Evolutionary conservation across 2,329 filamentous ascomycete species (phyloP).

Genomic region (Rhexocercosporidium sp.): DNA sequence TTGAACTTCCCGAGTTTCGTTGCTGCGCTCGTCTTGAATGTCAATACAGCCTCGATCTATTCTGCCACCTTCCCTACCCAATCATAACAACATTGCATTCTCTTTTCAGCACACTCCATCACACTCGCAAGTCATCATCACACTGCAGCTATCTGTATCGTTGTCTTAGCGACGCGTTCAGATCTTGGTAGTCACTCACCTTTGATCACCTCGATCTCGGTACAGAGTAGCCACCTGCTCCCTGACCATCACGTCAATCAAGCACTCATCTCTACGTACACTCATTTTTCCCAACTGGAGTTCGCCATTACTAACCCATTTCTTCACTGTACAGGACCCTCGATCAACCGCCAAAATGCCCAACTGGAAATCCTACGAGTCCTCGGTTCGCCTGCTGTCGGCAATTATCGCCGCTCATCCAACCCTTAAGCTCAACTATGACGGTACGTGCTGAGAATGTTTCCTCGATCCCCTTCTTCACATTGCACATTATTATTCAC

Average conservation of each 20-base stretch:
- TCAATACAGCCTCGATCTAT: not conserved
- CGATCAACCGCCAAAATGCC: conserved; percentile 48
- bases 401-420: conserved; percentile 65
- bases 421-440: conserved; percentile 61
- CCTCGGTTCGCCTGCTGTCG: conserved; percentile 63
- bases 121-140: not conserved
- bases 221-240: not conserved
- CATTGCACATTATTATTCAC: conserved; percentile 3
- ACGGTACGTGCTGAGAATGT: conserved; percentile 53
- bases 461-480: conserved; percentile 6
- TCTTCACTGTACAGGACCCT: conserved; percentile 15
- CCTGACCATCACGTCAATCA: not conserved
- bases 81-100: not conserved
- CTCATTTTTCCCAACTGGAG: not conserved
- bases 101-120: not conserved
- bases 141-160: not conserved
- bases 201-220: conserved; percentile 11
- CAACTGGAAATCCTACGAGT: conserved; percentile 66
- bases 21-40: not conserved
- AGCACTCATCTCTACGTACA: not conserved
- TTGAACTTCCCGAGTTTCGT: not conserved
- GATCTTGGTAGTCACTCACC: not conserved
- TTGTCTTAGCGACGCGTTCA: conserved; percentile 5
- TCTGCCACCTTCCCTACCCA: not conserved
- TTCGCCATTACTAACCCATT: conserved; percentile 1